Evolutionary conservation across 2,329 filamentous ascomycete species (phyloP).

Genomic region (Aureobasidium sp.): DNA sequence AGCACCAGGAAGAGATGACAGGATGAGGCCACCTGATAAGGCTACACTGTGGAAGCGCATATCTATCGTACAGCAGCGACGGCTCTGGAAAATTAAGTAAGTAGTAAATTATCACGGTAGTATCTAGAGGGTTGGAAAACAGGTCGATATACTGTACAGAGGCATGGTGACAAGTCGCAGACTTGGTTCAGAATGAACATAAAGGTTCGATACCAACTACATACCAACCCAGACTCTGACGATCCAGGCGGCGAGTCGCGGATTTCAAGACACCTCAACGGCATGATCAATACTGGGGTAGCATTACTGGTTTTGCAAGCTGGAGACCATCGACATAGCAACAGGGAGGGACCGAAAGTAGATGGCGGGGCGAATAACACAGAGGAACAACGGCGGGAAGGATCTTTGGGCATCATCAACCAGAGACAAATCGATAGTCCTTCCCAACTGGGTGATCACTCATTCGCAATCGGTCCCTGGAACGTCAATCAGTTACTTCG

Average conservation of each 20-base stretch:
- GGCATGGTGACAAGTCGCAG: background rate
- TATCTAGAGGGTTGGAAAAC: background rate
- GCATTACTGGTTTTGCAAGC: background rate
- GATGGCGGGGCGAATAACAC: background rate
- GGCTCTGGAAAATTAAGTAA: background rate
- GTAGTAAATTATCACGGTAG: background rate
- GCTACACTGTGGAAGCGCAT: constrained; percentile 9
- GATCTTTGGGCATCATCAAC: background rate
- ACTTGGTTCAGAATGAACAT: background rate
- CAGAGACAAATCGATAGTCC: background rate
- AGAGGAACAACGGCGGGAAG: background rate
- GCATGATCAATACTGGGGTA: background rate
- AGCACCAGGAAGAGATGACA: background rate
- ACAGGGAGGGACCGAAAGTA: background rate
- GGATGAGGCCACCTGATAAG: background rate
- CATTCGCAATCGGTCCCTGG: background rate
- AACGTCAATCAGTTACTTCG: background rate
- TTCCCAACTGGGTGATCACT: background rate
- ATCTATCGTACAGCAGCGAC: background rate
- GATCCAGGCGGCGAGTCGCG: background rate
- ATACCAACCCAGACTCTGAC: background rate
- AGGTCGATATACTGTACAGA: background rate
- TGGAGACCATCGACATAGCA: background rate
- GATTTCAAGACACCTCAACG: background rate
- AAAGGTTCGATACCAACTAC: no score